Evolutionary conservation across 768 basidiomycete species (phyloP), one percentile per base, ranked within the genome.

Genomic region (Leccinum incarnatum): DNA sequence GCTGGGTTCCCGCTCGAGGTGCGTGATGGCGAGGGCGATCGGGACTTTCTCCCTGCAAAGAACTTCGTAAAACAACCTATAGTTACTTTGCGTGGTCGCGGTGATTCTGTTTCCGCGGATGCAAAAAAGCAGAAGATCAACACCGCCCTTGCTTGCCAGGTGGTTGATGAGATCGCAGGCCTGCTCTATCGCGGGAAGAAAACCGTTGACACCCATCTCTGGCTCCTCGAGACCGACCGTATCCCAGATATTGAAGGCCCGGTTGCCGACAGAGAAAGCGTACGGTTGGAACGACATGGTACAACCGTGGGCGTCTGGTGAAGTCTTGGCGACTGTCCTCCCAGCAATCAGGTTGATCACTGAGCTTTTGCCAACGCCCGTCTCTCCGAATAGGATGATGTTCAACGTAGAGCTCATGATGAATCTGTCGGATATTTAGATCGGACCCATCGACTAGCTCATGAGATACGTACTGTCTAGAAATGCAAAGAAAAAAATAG

Each of bases 311-410:
- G 71, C 71, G 30, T 70, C 64, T 9, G 69, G 60, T 23, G 72
- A 73, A 40, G 62, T 62, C 32, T 59, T 37, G 14, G 72, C 72
- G 40, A 73, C 52, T 5, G 36, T 1, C 7, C 45, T 23, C 23
- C 73, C 72, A 42, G 72, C 67, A 55, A 74, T 67, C 62, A 72
- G 57, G 55, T 72, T 72, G 61, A 74, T 73, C 60, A 72, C 67
- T 9, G 71, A 72, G 59, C 73, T 72, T 63, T 72, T 72, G n/a
- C 71, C 71, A 2, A 71, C 61, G 15, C 79, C 79, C 0, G 75
- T 74, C 62, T 79, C 78, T 7, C 80, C 80, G 55, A 80, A 81
- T 2, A 80, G 42, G 45, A 80, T 70, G 54, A 79, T 67, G 58
- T 80, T 80, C 51, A 70, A 51, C 37, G 64, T 61, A 30, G 62